These are phyloP conservation scores for Solanum appendiculatum DNA, from an alignment of 257 asterid genomes.

Conservation along the genomic window DNA sequence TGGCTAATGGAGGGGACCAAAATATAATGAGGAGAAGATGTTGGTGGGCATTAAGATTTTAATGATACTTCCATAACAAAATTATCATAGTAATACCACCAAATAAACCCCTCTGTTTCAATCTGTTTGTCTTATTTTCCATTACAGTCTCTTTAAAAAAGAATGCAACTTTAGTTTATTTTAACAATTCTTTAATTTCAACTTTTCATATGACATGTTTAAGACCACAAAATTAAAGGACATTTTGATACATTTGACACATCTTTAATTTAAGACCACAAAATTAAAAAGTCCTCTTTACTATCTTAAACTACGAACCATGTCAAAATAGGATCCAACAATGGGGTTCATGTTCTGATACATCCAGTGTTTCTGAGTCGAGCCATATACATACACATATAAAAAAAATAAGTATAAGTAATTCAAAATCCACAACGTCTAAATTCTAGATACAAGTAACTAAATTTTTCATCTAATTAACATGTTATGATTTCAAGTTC, in stretches of 20 bases:
- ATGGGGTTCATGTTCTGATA: not conserved
- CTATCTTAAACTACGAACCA: not conserved
- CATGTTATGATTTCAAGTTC: not conserved
- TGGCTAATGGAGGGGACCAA: conserved; percentile 20
- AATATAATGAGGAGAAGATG: not conserved
- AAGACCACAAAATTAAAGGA: no score
- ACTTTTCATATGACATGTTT: not conserved
- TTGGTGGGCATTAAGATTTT: conserved; percentile 5
- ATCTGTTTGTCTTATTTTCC: no score
- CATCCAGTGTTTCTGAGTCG: not conserved
- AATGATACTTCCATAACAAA: not conserved
- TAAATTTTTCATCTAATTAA: not conserved
- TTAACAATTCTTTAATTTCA: no score
- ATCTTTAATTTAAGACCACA: not conserved
- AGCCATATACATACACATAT: not conserved
- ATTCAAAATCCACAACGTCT: not conserved
- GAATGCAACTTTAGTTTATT: not conserved
- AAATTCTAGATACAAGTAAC: not conserved
- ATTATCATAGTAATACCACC: not conserved
- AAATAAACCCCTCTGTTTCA: not conserved
- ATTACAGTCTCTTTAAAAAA: not conserved
- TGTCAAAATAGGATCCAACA: not conserved
- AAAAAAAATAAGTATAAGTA: not conserved
- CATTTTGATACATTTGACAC: not conserved
- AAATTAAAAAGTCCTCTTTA: not conserved